A percentile compares a stretch with the other conserved stretches of the same genome.
phyloP scores from a whole-genome alignment of 2,329 filamentous ascomycete genomes.

The Neoarthrinium moseri region DNA sequence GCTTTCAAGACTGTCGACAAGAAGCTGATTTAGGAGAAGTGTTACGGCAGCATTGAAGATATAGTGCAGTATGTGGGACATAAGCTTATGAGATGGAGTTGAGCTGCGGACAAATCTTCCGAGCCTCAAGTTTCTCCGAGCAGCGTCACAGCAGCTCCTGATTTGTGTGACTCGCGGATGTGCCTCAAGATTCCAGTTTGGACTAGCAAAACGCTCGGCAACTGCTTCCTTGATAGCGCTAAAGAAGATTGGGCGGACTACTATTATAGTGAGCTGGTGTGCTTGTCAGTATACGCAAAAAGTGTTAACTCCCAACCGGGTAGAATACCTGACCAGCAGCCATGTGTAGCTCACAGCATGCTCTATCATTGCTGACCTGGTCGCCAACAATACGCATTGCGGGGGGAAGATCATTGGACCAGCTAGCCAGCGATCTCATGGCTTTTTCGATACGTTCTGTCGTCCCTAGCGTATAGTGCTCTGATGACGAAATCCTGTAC shows the following conservation, averaged over 20 bases:
- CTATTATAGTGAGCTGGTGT: slow-evolving; percentile 43
- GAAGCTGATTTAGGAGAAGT: slow-evolving; percentile 43
- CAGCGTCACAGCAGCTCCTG: slow-evolving; percentile 39
- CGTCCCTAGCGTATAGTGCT: slow-evolving; percentile 20
- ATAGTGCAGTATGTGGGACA: slow-evolving; percentile 45
- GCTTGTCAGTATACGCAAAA: neutral
- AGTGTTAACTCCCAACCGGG: neutral
- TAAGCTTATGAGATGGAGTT: slow-evolving; percentile 36
- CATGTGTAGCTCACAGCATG: slow-evolving; percentile 47
- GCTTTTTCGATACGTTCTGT: slow-evolving; percentile 36
- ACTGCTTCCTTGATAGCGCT: slow-evolving; percentile 45
- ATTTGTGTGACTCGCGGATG: slow-evolving; percentile 30
- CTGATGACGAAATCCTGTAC: slow-evolving; percentile 37
- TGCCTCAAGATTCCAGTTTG: slow-evolving; percentile 23
- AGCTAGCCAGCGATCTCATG: slow-evolving; percentile 39
- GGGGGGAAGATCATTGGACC: slow-evolving; percentile 36
- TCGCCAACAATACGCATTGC: slow-evolving; percentile 35
- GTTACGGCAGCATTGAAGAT: slow-evolving; percentile 50
- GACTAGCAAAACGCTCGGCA: slow-evolving; percentile 35
- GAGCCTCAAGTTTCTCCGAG: slow-evolving; percentile 43
- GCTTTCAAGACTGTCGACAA: slow-evolving; percentile 30
- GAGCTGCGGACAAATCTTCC: slow-evolving; percentile 37
- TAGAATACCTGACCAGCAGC: slow-evolving; percentile 39
- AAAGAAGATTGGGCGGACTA: slow-evolving; percentile 47
- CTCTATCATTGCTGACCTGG: slow-evolving; percentile 37